Conservation (phyloP, 768 basidiomycete genomes). For the Mycena vitilis region DNA sequence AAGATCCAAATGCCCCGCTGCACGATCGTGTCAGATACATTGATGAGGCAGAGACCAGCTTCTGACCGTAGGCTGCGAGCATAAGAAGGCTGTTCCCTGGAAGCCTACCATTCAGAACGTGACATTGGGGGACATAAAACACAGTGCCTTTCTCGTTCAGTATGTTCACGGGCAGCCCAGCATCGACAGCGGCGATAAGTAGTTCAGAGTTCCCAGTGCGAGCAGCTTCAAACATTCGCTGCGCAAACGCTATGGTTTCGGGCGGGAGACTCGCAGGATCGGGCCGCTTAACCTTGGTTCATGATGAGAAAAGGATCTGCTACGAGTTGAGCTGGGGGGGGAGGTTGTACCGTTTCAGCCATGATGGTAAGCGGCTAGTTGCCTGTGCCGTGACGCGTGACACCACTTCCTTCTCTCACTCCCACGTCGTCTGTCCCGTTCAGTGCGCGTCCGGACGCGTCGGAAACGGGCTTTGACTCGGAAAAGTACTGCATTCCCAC, state of each 20-base stretch:
- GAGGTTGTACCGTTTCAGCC: slow-evolving; percentile 12
- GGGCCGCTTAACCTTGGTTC: slow-evolving; percentile 4
- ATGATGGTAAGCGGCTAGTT: background rate
- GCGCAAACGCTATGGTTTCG: slow-evolving; percentile 67
- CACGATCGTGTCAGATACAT: slow-evolving; percentile 21
- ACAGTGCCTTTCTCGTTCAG: slow-evolving; percentile 74
- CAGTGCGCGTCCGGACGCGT: too few relatives aligned
- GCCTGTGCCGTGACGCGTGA: background rate
- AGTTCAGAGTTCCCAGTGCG: slow-evolving; percentile 65
- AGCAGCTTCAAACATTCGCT: slow-evolving; percentile 82
- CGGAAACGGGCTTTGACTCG: too few relatives aligned
- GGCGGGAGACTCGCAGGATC: slow-evolving; percentile 44
- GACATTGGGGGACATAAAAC: background rate
- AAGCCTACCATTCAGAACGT: background rate
- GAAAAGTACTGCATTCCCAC: too few relatives aligned
- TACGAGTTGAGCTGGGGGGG: background rate
- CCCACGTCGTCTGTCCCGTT: background rate
- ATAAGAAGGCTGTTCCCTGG: slow-evolving; percentile 84
- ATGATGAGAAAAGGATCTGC: background rate
- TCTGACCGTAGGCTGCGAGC: slow-evolving; percentile 71
- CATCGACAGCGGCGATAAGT: slow-evolving; percentile 70
- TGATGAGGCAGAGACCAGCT: background rate
- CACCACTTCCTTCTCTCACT: background rate
- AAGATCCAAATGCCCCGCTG: slow-evolving; percentile 68
- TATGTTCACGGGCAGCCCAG: slow-evolving; percentile 77